Evolutionary conservation across 768 basidiomycete genomes (phyloP).

Genomic region (Boletus sp.): DNA sequence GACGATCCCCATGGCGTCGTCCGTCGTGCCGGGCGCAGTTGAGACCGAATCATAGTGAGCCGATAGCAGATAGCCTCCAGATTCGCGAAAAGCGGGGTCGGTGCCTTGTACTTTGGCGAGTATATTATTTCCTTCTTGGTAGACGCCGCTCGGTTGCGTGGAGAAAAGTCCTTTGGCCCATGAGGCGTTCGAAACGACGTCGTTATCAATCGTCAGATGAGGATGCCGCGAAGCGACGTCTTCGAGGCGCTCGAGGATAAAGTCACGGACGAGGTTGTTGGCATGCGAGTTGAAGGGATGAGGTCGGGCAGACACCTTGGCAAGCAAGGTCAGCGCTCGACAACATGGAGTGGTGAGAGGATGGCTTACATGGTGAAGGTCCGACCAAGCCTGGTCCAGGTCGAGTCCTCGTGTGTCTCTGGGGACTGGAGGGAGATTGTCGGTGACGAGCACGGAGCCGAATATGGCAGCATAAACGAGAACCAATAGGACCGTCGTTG

Average conservation of each 20-base stretch:
- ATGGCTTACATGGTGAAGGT: slow-evolving; percentile 50
- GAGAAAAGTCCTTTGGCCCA: slow-evolving; percentile 34
- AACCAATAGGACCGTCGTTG: slow-evolving; percentile 46
- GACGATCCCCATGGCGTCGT: slow-evolving; percentile 73
- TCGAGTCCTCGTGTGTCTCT: slow-evolving; percentile 44
- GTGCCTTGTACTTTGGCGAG: slow-evolving; percentile 62
- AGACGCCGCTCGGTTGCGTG: slow-evolving; percentile 31
- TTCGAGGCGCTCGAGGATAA: slow-evolving; percentile 54
- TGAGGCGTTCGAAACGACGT: slow-evolving; percentile 48
- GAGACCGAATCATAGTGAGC: slow-evolving; percentile 85
- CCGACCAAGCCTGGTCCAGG: slow-evolving; percentile 53
- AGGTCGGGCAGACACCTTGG: slow-evolving; percentile 62
- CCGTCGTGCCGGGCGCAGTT: slow-evolving; percentile 71
- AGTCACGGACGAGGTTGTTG: slow-evolving; percentile 64
- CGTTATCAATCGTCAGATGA: slow-evolving; percentile 52
- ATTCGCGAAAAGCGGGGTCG: slow-evolving; percentile 31
- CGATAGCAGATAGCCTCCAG: slow-evolving; percentile 63
- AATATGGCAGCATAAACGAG: slow-evolving; percentile 51
- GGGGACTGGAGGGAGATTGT: slow-evolving; percentile 47
- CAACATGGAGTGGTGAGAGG: background rate
- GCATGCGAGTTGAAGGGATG: slow-evolving; percentile 79
- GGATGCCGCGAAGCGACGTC: slow-evolving; percentile 42
- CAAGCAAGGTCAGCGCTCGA: background rate
- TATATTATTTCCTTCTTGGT: slow-evolving; percentile 70
- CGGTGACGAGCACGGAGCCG: slow-evolving; percentile 45